These are phyloP conservation scores for Acer yangbiense DNA, from an alignment of 345 rosid genomes.

Conservation along the genomic window DNA sequence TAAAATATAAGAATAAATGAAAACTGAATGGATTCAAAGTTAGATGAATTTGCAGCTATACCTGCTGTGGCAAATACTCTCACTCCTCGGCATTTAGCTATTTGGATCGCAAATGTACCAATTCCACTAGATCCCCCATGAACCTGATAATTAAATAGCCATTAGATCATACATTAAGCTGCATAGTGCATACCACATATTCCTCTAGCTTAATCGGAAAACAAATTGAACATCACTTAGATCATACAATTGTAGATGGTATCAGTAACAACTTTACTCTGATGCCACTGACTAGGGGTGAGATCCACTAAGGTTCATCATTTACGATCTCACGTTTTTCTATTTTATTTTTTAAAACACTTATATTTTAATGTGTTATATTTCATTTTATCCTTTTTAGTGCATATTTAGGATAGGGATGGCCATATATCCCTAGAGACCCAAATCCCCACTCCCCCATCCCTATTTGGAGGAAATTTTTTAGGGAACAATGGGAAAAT, in stretches of 20 bases:
- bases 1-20: background rate
- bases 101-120: conserved; percentile 90
- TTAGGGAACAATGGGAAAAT: too few relatives aligned
- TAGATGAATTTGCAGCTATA: conserved; percentile 18
- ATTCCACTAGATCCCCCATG: conserved; percentile 98
- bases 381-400: too few relatives aligned
- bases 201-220: background rate
- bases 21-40: background rate
- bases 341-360: too few relatives aligned
- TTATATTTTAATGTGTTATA: too few relatives aligned
- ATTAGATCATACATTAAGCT: conserved; percentile 16
- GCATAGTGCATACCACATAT: background rate
- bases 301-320: too few relatives aligned
- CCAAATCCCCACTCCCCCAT: too few relatives aligned
- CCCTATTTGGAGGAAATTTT: too few relatives aligned
- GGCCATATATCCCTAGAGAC: too few relatives aligned
- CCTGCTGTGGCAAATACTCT: conserved; percentile 85
- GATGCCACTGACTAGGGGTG: background rate
- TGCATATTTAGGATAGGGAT: too few relatives aligned
- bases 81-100: conserved; percentile 67
- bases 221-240: background rate
- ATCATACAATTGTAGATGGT: background rate
- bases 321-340: too few relatives aligned
- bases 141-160: conserved; percentile 44
- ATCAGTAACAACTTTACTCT: background rate